These are phyloP conservation scores for Ophiostoma populinum DNA, from an alignment of 2,329 filamentous ascomycete genomes.

Conservation along the genomic window DNA sequence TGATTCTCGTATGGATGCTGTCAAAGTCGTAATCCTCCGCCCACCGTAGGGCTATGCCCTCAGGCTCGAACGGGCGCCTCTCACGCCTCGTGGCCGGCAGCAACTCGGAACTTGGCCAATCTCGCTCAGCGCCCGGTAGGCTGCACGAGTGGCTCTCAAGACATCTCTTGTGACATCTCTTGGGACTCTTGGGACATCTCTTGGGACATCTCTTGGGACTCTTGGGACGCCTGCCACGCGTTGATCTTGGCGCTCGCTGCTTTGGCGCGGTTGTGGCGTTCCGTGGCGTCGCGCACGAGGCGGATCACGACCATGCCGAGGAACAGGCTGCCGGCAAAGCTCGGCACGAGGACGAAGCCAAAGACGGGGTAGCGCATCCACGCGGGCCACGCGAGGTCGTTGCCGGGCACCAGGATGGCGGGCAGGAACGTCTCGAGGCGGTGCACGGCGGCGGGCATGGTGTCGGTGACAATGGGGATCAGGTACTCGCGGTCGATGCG, in stretches of 20 bases:
- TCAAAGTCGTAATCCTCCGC: no score
- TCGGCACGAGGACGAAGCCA: constrained; percentile 4
- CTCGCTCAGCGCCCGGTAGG: no score
- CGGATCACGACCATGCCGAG: background rate
- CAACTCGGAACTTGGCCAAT: no score
- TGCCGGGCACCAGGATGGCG: background rate
- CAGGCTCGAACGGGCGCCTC: no score
- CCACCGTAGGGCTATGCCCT: no score
- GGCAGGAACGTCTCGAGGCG: constrained; percentile 1
- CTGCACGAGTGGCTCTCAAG: no score
- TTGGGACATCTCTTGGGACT: no score
- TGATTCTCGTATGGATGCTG: no score
- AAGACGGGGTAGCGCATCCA: constrained; percentile 3
- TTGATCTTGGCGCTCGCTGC: background rate
- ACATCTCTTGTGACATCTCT: no score
- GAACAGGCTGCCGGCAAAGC: background rate
- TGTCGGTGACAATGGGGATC: background rate
- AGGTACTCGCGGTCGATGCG: background rate
- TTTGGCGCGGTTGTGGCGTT: background rate
- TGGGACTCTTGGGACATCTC: no score
- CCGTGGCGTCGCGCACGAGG: background rate
- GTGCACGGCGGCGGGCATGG: background rate
- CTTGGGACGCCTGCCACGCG: background rate
- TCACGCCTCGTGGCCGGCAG: no score
- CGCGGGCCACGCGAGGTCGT: background rate